A percentile compares a stretch with the other conserved stretches of the same genome.
phyloP scores from a whole-genome alignment of 306 rosid genomes.

The Urtica urens region DNA sequence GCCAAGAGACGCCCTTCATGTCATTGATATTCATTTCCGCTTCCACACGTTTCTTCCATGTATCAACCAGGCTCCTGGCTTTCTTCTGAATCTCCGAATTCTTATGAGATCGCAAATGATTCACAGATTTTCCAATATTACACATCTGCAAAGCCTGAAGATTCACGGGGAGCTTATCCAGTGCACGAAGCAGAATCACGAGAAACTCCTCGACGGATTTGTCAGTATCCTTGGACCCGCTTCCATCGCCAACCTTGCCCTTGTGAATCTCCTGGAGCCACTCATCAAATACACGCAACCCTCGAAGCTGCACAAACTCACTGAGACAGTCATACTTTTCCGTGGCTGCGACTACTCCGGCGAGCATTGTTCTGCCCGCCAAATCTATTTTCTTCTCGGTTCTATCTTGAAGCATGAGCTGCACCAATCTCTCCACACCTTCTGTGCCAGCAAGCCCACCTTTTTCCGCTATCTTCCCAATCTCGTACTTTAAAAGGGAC shows the following conservation, averaged over 20 bases:
- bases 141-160: conserved; percentile 62
- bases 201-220: conserved; percentile 74
- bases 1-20: conserved; percentile 52
- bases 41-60: conserved; percentile 87
- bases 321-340: conserved; percentile 57
- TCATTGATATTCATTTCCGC: conserved; percentile 74
- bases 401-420: conserved; percentile 59
- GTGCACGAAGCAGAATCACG: conserved; percentile 63
- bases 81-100: conserved; percentile 70
- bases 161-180: conserved; percentile 69
- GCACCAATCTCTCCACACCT: conserved; percentile 67
- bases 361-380: conserved; percentile 61
- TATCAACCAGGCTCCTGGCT: conserved; percentile 73
- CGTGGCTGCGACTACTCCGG: conserved; percentile 63
- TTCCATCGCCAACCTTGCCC: conserved; percentile 59
- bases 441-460: conserved; percentile 60
- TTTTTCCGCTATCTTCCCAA: conserved; percentile 60
- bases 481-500: conserved; percentile 47
- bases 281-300: conserved; percentile 72
- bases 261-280: conserved; percentile 89
- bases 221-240: conserved; percentile 46
- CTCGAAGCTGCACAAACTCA: conserved; percentile 59
- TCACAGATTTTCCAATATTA: conserved; percentile 74
- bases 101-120: conserved; percentile 59
- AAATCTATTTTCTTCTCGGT: conserved; percentile 60